A percentile compares a stretch with the other conserved stretches of the same genome.
Evolutionary conservation across 306 rosid species (phyloP).

Genomic region (Lathyrus aphaca): DNA sequence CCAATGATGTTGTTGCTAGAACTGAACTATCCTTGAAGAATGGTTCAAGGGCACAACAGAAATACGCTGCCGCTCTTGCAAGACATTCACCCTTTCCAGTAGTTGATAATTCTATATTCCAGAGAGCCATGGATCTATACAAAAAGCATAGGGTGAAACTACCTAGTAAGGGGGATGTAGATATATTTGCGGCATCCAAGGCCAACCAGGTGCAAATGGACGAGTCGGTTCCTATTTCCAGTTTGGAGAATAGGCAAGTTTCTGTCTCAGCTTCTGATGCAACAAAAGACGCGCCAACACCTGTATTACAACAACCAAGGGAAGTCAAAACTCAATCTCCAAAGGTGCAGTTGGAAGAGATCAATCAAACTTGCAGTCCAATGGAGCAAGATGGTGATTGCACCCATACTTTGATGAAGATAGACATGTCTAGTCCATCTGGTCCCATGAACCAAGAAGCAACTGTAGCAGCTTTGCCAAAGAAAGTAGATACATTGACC

Average conservation of each 20-base stretch:
- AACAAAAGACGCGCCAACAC: conserved; percentile 39
- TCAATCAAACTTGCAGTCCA: conserved; percentile 40
- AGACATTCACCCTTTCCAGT: conserved; percentile 60
- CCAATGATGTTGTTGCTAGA: conserved; percentile 51
- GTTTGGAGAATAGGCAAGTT: conserved; percentile 47
- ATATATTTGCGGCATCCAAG: conserved; percentile 47
- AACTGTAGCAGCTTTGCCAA: too few relatives aligned
- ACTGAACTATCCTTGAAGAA: conserved; percentile 58
- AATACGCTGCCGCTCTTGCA: conserved; percentile 46
- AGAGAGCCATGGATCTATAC: conserved; percentile 85
- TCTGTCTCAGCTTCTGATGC: conserved; percentile 46
- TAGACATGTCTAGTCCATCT: too few relatives aligned
- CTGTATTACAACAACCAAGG: conserved; percentile 43
- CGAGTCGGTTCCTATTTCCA: conserved; percentile 42
- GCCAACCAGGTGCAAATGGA: conserved; percentile 50
- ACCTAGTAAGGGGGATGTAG: conserved; percentile 50
- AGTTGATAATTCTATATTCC: conserved; percentile 63
- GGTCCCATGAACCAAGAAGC: too few relatives aligned
- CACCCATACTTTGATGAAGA: too few relatives aligned
- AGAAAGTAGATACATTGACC: too few relatives aligned
- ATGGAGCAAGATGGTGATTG: too few relatives aligned
- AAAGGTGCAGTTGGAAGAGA: conserved; percentile 49
- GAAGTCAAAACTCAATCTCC: too few relatives aligned
- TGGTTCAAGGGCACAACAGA: conserved; percentile 52
- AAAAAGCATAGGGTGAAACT: too few relatives aligned